These are phyloP conservation scores for Pythium volutum DNA, from an alignment of 352 stramenopile species.

Conservation along the genomic window DNA sequence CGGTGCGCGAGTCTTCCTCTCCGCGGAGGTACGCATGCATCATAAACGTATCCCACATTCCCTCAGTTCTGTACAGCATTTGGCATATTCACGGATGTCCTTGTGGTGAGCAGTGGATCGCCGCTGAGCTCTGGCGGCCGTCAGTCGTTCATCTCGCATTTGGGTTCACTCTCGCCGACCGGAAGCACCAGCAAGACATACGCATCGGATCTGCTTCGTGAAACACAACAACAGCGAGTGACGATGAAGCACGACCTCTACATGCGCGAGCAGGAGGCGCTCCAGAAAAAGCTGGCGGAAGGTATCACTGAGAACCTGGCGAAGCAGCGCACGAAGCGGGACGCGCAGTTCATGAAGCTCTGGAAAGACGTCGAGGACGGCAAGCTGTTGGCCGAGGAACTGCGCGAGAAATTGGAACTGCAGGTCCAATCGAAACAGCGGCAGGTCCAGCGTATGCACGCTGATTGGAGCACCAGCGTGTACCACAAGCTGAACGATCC, in stretches of 20 bases:
- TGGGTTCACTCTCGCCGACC: slow-evolving; percentile 24
- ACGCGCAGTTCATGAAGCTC: slow-evolving; percentile 67
- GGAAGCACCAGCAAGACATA: slow-evolving; percentile 25
- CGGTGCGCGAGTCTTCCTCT: slow-evolving; percentile 34
- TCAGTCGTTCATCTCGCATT: slow-evolving; percentile 25
- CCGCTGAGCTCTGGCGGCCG: slow-evolving; percentile 25
- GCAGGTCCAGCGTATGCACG: slow-evolving; percentile 69
- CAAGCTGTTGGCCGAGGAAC: slow-evolving; percentile 53
- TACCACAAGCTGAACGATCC: slow-evolving; percentile 75
- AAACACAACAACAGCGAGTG: slow-evolving; percentile 73
- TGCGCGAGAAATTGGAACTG: slow-evolving; percentile 58
- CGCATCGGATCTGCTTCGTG: slow-evolving; percentile 48
- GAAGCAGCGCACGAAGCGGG: slow-evolving; percentile 59
- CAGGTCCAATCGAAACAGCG: slow-evolving; percentile 60
- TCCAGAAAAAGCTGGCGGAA: slow-evolving; percentile 56
- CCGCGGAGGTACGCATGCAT: slow-evolving; percentile 9
- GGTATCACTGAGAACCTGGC: slow-evolving; percentile 64
- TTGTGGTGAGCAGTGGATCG: slow-evolving; percentile 12
- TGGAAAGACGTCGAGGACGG: slow-evolving; percentile 72
- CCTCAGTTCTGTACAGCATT: no score
- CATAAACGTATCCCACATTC: no score
- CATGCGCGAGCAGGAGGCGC: slow-evolving; percentile 58
- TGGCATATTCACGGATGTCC: not conserved
- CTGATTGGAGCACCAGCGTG: slow-evolving; percentile 61
- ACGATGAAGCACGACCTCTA: slow-evolving; percentile 76